These are phyloP conservation scores for Medicago ruthenica DNA, from an alignment of 306 rosid species.

Conservation along the genomic window DNA sequence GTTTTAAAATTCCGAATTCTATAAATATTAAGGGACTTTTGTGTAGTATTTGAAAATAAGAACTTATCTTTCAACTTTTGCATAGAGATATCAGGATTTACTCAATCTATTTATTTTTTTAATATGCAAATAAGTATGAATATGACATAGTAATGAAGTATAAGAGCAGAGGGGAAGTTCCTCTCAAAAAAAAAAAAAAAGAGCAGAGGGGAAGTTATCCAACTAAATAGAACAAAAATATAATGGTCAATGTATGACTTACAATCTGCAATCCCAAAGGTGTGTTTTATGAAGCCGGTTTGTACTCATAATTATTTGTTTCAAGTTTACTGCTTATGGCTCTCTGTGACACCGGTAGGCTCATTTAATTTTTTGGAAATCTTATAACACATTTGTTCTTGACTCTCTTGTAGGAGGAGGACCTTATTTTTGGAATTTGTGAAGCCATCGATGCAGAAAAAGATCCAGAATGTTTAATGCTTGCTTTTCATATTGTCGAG, in stretches of 20 bases:
- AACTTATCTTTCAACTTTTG: slow-evolving; percentile 30
- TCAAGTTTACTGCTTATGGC: slow-evolving; percentile 12
- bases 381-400: slow-evolving; percentile 29
- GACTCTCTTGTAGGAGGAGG: slow-evolving; percentile 72
- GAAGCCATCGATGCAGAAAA: slow-evolving; percentile 88
- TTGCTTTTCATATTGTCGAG: slow-evolving; percentile 71
- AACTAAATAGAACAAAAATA: slow-evolving; percentile 19
- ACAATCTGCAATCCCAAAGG: slow-evolving; percentile 36
- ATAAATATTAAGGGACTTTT: slow-evolving; percentile 4
- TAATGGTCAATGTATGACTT: slow-evolving; percentile 14
- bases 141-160: slow-evolving; percentile 15
- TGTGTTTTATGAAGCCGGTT: slow-evolving; percentile 29
- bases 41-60: slow-evolving; percentile 5
- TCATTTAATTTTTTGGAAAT: slow-evolving; percentile 12
- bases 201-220: slow-evolving; percentile 15
- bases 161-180: slow-evolving; percentile 9
- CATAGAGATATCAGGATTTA: neutral
- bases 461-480: slow-evolving; percentile 90
- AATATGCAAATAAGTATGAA: slow-evolving; percentile 7
- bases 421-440: slow-evolving; percentile 74
- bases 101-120: slow-evolving; percentile 5
- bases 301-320: slow-evolving; percentile 27
- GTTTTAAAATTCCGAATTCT: neutral
- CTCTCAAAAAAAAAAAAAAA: neutral
- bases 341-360: neutral